These are phyloP conservation scores for Castanopsis chinensis DNA, from an alignment of 306 rosid genomes.

Conservation along the genomic window DNA sequence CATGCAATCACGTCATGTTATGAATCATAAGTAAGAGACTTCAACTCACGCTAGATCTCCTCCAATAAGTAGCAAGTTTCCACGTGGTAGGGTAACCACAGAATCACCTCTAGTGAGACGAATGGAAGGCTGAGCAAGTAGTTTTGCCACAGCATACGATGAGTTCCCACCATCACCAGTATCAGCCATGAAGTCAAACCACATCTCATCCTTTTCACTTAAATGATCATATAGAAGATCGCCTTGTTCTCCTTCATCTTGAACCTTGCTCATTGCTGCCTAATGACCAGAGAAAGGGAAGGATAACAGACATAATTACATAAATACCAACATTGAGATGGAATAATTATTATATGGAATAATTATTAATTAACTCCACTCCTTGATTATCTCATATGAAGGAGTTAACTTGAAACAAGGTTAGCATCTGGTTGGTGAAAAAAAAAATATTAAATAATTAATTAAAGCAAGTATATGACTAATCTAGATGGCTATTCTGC, in stretches of 20 bases:
- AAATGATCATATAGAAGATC: slow-evolving; percentile 78
- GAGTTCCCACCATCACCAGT: slow-evolving; percentile 99
- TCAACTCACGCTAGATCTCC: slow-evolving; percentile 98
- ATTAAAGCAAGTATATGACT: too few species aligned
- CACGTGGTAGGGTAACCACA: slow-evolving; percentile 62
- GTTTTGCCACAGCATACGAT: slow-evolving; percentile 83
- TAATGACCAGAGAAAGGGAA: slow-evolving; percentile 38
- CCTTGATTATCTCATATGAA: slow-evolving; percentile 7
- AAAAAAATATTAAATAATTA: too few species aligned
- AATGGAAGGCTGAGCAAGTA: slow-evolving; percentile 88
- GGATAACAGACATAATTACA: slow-evolving; percentile 11
- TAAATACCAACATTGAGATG: slow-evolving; percentile 3
- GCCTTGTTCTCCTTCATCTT: slow-evolving; percentile 50
- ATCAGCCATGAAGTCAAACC: slow-evolving; percentile 99
- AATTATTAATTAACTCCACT: neutral
- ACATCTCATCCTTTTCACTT: slow-evolving; percentile 69
- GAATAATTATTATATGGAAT: neutral
- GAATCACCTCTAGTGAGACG: slow-evolving; percentile 51
- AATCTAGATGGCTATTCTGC: too few species aligned
- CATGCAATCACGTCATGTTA: slow-evolving; percentile 3
- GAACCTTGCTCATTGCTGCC: slow-evolving; percentile 95
- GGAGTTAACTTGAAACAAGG: slow-evolving; percentile 2
- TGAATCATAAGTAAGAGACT: slow-evolving; percentile 1
- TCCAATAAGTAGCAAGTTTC: slow-evolving; percentile 84
- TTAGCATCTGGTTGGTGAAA: neutral